These are phyloP conservation scores for Batkoa obscura DNA, from an alignment of 371 early-diverging fungal genomes.

Conservation along the genomic window DNA sequence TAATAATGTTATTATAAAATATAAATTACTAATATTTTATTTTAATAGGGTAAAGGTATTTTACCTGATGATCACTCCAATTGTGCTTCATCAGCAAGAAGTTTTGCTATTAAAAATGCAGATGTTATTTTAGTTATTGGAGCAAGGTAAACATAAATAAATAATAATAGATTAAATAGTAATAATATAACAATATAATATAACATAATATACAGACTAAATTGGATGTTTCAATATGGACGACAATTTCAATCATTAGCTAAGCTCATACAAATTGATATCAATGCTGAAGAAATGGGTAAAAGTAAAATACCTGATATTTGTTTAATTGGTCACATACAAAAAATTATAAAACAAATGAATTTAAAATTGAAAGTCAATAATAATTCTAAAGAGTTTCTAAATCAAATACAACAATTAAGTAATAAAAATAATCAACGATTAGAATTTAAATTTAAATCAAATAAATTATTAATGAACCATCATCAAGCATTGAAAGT, in stretches of 20 bases:
- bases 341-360: too few species aligned
- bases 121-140: constrained; percentile 56
- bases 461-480: too few species aligned
- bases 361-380: too few species aligned
- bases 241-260: constrained; percentile 26
- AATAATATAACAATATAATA: too few species aligned
- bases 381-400: too few species aligned
- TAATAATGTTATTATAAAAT: too few species aligned
- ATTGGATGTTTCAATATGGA: constrained; percentile 71
- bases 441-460: too few species aligned
- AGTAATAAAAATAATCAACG: too few species aligned
- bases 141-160: constrained; percentile 18
- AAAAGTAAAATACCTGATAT: constrained; percentile 12
- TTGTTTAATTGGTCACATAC: too few species aligned
- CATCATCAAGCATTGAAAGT: constrained; percentile 47
- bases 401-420: too few species aligned
- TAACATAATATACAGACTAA: constrained; percentile 17
- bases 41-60: constrained; percentile 39
- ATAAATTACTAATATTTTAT: not conserved
- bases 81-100: constrained; percentile 51
- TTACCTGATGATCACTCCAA: constrained; percentile 36
- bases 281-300: constrained; percentile 41
- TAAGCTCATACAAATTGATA: constrained; percentile 52
- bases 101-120: constrained; percentile 37
- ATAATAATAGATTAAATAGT: too few species aligned